Conservation (phyloP, 1,284 basidiomycete species). For the Pyrrhoderma lamaoense region DNA sequence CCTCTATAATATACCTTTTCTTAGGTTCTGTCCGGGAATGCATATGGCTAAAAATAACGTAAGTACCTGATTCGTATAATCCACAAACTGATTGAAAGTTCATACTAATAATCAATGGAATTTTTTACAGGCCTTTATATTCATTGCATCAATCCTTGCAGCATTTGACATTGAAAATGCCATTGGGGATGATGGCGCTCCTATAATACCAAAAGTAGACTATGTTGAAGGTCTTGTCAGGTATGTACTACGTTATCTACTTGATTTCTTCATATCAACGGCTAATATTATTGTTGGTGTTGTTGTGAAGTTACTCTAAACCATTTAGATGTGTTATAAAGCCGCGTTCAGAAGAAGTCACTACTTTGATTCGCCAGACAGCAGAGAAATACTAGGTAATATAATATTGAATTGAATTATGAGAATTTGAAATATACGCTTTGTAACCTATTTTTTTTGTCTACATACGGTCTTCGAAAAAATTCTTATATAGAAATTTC, state of each 20-base stretch:
- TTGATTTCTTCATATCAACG: too few relatives aligned
- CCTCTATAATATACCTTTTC: too few relatives aligned
- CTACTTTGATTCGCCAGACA: not conserved
- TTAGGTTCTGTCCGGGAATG: conserved; percentile 11
- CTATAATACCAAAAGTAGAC: conserved; percentile 6
- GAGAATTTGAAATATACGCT: too few relatives aligned
- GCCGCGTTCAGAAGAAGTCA: not conserved
- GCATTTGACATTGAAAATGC: conserved; percentile 9
- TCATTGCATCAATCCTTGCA: conserved; percentile 8
- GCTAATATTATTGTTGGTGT: too few relatives aligned
- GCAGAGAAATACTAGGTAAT: too few relatives aligned
- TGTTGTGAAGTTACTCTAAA: conserved; percentile 2
- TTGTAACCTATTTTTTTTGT: too few relatives aligned
- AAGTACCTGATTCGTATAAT: not conserved
- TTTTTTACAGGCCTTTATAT: conserved; percentile 14
- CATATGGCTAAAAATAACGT: conserved; percentile 5
- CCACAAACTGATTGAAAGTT: too few relatives aligned
- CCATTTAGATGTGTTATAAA: not conserved
- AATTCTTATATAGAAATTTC: too few relatives aligned
- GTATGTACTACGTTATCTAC: not conserved
- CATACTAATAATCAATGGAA: too few relatives aligned
- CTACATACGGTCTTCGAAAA: too few relatives aligned
- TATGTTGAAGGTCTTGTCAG: not conserved
- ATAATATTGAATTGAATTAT: too few relatives aligned
- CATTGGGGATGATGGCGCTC: conserved; percentile 7